These are phyloP conservation scores for Tulasnella sp. DNA, from an alignment of 768 basidiomycete species.

Conservation along the genomic window DNA sequence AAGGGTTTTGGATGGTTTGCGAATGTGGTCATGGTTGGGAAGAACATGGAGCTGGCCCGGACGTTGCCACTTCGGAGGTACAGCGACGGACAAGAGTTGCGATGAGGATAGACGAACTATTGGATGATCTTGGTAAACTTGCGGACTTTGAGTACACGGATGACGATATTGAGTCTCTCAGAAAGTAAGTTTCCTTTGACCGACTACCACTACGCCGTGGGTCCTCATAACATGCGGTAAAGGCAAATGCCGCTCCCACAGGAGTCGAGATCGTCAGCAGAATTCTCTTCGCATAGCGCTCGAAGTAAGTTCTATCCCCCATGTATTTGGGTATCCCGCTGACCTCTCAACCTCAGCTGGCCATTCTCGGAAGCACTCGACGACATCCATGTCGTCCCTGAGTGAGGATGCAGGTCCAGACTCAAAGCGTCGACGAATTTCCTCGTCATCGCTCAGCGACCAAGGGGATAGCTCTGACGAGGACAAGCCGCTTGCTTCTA, in stretches of 20 bases:
- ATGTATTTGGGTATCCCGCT: not conserved
- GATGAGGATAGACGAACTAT: constrained; percentile 68
- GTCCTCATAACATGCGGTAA: constrained; percentile 10
- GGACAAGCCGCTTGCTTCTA: constrained; percentile 47
- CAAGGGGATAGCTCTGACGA: constrained; percentile 39
- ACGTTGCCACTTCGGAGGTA: constrained; percentile 56
- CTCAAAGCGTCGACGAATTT: constrained; percentile 26
- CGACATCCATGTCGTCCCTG: constrained; percentile 30
- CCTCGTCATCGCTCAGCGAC: constrained; percentile 50
- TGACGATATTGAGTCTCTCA: constrained; percentile 57
- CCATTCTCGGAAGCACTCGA: constrained; percentile 26
- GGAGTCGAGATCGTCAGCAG: constrained; percentile 23
- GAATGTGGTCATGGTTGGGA: constrained; percentile 58
- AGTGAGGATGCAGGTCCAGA: not conserved
- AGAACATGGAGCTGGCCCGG: constrained; percentile 56
- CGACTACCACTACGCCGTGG: not conserved
- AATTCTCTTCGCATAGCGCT: constrained; percentile 21
- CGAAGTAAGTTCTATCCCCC: not conserved
- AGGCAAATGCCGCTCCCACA: constrained; percentile 1
- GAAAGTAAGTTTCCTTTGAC: constrained; percentile 52
- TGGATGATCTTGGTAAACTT: constrained; percentile 70
- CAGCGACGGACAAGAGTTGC: constrained; percentile 66
- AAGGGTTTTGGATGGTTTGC: constrained; percentile 35
- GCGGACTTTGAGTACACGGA: constrained; percentile 74
- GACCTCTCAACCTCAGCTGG: constrained; percentile 21